These are phyloP conservation scores for Calonectria pteridis DNA, from an alignment of 2,329 filamentous ascomycete species.

Conservation along the genomic window DNA sequence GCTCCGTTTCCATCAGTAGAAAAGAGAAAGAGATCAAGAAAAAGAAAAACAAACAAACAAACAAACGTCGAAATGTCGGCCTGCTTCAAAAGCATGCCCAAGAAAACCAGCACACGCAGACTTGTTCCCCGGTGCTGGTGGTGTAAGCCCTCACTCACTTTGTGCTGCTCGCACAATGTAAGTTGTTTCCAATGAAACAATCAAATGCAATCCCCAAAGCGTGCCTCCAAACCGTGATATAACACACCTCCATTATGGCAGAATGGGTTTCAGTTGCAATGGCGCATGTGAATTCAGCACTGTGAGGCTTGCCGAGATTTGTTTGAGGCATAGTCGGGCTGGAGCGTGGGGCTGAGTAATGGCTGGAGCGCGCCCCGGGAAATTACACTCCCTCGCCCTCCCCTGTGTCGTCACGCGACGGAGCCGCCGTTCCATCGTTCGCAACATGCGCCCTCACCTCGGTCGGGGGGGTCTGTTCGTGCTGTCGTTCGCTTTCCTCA, in stretches of 20 bases:
- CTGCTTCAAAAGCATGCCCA: not conserved
- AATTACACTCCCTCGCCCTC: constrained; percentile 33
- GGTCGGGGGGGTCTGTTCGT: constrained; percentile 30
- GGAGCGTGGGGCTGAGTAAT: constrained; percentile 37
- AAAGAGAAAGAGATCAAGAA: not conserved
- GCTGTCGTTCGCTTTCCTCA: constrained; percentile 32
- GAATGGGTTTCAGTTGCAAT: not conserved
- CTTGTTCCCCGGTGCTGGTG: not conserved
- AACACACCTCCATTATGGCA: not conserved
- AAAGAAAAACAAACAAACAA: no score
- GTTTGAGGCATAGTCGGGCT: constrained; percentile 9
- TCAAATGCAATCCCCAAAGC: not conserved
- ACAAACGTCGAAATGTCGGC: not conserved
- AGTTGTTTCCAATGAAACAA: not conserved
- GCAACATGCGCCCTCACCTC: constrained; percentile 29
- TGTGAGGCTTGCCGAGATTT: not conserved
- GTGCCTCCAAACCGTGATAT: not conserved
- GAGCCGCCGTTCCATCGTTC: constrained; percentile 27
- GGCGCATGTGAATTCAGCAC: not conserved
- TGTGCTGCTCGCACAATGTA: not conserved
- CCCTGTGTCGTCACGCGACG: constrained; percentile 33
- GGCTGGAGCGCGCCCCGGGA: constrained; percentile 29
- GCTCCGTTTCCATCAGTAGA: constrained; percentile 5
- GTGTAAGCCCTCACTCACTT: not conserved
- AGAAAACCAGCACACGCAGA: not conserved